A percentile compares a stretch with the other conserved stretches of the same genome.
These are phyloP conservation scores for Candida sakaeoensis DNA, from an alignment of 805 yeast species.

Conservation along the genomic window DNA sequence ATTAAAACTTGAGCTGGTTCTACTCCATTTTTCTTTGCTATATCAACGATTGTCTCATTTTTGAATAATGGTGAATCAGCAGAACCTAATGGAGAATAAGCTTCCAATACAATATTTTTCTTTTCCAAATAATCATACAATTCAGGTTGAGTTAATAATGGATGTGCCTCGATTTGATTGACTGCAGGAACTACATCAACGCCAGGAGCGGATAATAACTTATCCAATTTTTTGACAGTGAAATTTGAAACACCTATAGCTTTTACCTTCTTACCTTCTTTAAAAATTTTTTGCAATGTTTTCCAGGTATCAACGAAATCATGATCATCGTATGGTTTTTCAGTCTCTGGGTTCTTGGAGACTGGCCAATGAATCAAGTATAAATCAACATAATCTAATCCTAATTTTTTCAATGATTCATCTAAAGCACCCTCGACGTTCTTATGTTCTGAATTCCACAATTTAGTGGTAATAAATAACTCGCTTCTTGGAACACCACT, in stretches of 20 bases:
- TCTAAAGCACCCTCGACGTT: constrained; percentile 52
- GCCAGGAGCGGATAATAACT: constrained; percentile 45
- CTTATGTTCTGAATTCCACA: constrained; percentile 55
- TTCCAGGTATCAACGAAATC: constrained; percentile 41
- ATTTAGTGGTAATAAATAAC: constrained; percentile 67
- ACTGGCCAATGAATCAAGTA: constrained; percentile 82
- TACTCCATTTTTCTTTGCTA: constrained; percentile 30
- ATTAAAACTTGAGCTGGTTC: constrained; percentile 34
- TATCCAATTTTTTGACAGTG: constrained; percentile 41
- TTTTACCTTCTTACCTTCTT: constrained; percentile 51
- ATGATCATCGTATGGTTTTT: constrained; percentile 20
- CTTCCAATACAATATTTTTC: constrained; percentile 53
- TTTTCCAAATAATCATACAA: constrained; percentile 53
- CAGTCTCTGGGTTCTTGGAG: constrained; percentile 37
- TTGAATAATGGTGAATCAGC: constrained; percentile 32
- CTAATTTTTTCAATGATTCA: constrained; percentile 57
- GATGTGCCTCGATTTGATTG: constrained; percentile 74
- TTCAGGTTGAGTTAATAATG: constrained; percentile 39
- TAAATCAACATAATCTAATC: constrained; percentile 73
- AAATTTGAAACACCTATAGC: constrained; percentile 80
- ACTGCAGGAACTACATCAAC: constrained; percentile 59
- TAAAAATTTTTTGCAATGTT: constrained; percentile 39
- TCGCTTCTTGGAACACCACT: constrained; percentile 63
- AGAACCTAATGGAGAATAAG: constrained; percentile 50
- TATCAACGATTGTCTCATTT: constrained; percentile 21